Conservation (phyloP, 176 grass and related monocot species). For the Urochloa ruziziensis region DNA sequence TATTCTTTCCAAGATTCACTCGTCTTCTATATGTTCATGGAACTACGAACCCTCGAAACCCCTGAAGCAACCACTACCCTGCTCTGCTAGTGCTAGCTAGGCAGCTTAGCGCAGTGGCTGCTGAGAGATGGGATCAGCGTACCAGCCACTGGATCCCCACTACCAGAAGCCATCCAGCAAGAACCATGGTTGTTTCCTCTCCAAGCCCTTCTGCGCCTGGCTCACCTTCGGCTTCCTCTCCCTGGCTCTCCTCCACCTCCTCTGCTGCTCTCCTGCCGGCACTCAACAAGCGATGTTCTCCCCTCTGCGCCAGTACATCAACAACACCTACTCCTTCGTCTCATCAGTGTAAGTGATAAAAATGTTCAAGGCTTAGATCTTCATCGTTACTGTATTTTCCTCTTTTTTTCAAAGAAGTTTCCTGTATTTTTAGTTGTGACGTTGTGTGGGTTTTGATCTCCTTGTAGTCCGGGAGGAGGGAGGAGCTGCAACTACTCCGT, state of each 20-base stretch:
- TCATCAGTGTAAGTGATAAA: not conserved
- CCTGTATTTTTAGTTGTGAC: no score
- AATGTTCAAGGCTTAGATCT: not conserved
- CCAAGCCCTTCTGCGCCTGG: not conserved
- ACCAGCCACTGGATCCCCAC: not conserved
- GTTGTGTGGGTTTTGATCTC: not conserved
- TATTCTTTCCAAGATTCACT: not conserved
- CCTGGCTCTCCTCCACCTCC: no score
- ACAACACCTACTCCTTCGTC: constrained; percentile 24
- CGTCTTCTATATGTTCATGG: not conserved
- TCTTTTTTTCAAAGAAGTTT: no score
- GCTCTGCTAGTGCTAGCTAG: not conserved
- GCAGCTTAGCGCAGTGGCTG: not conserved
- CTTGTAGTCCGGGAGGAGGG: not conserved
- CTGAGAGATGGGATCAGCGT: not conserved
- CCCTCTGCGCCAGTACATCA: no score
- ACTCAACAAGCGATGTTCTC: no score
- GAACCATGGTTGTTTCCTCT: not conserved
- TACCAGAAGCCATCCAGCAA: not conserved
- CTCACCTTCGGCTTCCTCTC: no score
- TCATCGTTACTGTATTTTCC: not conserved
- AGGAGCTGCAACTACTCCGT: constrained; percentile 31
- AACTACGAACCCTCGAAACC: not conserved
- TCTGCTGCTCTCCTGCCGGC: no score
- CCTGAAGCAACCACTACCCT: not conserved